Evolutionary conservation across 164 flowering plant genomes (phyloP).

Genomic region (Pachysandra terminalis): DNA sequence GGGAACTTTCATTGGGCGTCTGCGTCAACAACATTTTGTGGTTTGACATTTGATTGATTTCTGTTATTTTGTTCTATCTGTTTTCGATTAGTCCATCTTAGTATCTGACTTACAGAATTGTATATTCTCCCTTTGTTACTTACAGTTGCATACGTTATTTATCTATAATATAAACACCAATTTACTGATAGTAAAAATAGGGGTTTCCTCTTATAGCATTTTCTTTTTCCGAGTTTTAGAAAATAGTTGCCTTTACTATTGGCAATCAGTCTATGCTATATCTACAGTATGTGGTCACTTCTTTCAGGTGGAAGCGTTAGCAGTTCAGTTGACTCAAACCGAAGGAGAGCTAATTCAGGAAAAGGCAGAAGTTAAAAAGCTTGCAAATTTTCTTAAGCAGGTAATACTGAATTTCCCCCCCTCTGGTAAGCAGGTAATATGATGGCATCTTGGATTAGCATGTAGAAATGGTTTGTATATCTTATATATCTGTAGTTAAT

Average conservation of each 20-base stretch:
- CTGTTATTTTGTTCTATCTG: too few relatives aligned
- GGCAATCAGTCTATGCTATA: background rate
- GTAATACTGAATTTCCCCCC: slow-evolving; percentile 18
- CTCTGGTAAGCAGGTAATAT: background rate
- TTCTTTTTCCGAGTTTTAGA: background rate
- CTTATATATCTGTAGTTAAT: background rate
- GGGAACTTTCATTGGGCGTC: too few relatives aligned
- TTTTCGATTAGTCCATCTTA: too few relatives aligned
- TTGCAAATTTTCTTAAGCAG: slow-evolving; percentile 87
- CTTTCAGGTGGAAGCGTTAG: slow-evolving; percentile 88
- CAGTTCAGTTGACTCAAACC: slow-evolving; percentile 85
- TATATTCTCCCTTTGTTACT: too few relatives aligned
- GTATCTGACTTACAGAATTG: too few relatives aligned
- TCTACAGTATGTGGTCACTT: background rate
- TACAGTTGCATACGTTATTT: too few relatives aligned
- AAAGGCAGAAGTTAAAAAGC: slow-evolving; percentile 87
- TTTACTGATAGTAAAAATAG: background rate
- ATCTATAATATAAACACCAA: too few relatives aligned
- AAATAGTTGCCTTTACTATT: background rate
- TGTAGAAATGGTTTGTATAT: background rate
- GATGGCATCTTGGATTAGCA: background rate
- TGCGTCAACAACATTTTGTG: too few relatives aligned
- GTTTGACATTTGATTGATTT: too few relatives aligned
- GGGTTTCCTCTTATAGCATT: background rate
- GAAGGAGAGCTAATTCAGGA: slow-evolving; percentile 97